phyloP scores from a whole-genome alignment of 495 filamentous ascomycete genomes.

The Chlorociboria aeruginascens region DNA sequence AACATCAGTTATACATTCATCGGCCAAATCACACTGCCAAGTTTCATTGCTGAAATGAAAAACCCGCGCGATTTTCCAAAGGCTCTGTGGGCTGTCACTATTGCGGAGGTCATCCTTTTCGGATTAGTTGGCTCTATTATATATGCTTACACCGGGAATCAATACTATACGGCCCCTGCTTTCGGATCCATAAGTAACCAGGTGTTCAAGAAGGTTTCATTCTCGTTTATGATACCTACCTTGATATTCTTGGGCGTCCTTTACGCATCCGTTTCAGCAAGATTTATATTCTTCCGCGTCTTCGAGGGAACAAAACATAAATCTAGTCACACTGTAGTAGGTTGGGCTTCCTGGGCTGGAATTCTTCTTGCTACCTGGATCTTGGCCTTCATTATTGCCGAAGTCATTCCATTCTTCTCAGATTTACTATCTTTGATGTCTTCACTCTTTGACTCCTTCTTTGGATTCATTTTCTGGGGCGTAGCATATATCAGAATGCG shows the following conservation, averaged over 20 bases:
- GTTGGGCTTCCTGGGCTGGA: constrained; percentile 64
- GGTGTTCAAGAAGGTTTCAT: constrained; percentile 67
- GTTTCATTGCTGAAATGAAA: constrained; percentile 88
- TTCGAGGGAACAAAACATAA: constrained; percentile 69
- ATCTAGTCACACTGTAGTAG: constrained; percentile 64
- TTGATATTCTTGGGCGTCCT: constrained; percentile 81
- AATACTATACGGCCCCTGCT: constrained; percentile 71
- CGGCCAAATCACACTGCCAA: constrained; percentile 81
- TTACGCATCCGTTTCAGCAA: constrained; percentile 76
- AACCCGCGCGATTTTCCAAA: constrained; percentile 81
- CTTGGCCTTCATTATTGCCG: constrained; percentile 53
- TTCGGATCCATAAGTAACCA: constrained; percentile 67
- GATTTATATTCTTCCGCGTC: constrained; percentile 78
- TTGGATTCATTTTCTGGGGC: constrained; percentile 92
- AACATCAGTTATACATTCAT: constrained; percentile 93
- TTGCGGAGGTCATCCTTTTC: constrained; percentile 74
- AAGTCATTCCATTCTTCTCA: constrained; percentile 85
- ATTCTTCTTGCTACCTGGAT: constrained; percentile 69
- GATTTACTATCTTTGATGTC: constrained; percentile 78
- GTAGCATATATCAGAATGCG: constrained; percentile 80
- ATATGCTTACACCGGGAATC: constrained; percentile 72
- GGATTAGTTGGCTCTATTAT: constrained; percentile 61
- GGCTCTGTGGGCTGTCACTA: constrained; percentile 76
- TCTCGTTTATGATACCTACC: constrained; percentile 88
- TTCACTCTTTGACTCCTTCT: constrained; percentile 83